A percentile compares a stretch with the other conserved stretches of the same genome.
phyloP scores from a whole-genome alignment of 768 basidiomycete species.

The Naganishia friedmannii region DNA sequence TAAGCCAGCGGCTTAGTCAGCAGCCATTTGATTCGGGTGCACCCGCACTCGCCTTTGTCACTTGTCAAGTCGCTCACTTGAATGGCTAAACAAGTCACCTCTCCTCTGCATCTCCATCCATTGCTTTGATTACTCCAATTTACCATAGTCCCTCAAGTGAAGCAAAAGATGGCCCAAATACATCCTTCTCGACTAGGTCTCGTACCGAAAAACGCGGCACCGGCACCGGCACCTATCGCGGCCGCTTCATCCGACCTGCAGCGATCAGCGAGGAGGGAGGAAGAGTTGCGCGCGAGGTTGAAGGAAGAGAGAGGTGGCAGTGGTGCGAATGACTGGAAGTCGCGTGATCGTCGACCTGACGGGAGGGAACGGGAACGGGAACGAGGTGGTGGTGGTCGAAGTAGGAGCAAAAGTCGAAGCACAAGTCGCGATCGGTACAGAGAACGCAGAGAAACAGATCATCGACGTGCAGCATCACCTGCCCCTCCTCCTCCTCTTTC shows the following conservation, averaged over 20 bases:
- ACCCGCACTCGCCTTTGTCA: too few relatives aligned
- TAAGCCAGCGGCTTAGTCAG: too few relatives aligned
- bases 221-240: neutral
- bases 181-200: conserved; percentile 11
- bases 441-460: neutral
- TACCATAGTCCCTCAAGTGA: too few relatives aligned
- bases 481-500: too few relatives aligned
- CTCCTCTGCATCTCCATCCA: too few relatives aligned
- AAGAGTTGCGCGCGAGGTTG: conserved; percentile 7
- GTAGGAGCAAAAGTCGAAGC: neutral
- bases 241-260: neutral
- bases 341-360: too few relatives aligned
- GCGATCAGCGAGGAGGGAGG: neutral
- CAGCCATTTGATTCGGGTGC: too few relatives aligned
- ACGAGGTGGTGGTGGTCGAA: neutral
- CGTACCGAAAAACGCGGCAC: neutral
- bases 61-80: too few relatives aligned
- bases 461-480: neutral
- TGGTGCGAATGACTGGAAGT: neutral
- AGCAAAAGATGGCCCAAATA: conserved; percentile 1
- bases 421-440: neutral
- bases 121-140: too few relatives aligned
- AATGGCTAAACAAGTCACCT: too few relatives aligned
- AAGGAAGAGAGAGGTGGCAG: conserved; percentile 8
- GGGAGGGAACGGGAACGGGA: neutral